These are phyloP conservation scores for Xylaria scruposa DNA, from an alignment of 495 filamentous ascomycete species.

Conservation along the genomic window DNA sequence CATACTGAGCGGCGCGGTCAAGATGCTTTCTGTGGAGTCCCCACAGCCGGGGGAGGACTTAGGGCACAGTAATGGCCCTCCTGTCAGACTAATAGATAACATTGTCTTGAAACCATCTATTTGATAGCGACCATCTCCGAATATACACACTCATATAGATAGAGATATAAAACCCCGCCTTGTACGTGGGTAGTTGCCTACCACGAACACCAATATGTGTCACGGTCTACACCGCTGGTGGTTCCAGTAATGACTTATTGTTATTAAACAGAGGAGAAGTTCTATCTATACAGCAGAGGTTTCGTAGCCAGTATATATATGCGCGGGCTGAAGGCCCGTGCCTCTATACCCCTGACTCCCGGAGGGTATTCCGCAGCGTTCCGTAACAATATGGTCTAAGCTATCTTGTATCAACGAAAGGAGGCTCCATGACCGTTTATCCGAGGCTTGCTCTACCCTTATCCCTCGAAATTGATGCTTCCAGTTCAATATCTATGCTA, in stretches of 20 bases:
- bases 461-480: neutral
- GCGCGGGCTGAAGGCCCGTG: too few species aligned
- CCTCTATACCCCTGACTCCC: too few species aligned
- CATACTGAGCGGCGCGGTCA: slow-evolving; percentile 87
- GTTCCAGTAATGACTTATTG: too few species aligned
- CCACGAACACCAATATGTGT: neutral
- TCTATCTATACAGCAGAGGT: too few species aligned
- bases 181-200: neutral
- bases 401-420: too few species aligned
- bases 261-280: too few species aligned
- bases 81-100: slow-evolving; percentile 92
- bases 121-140: slow-evolving; percentile 14
- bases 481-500: neutral
- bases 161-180: neutral
- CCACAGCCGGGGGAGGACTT: slow-evolving; percentile 72
- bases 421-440: neutral
- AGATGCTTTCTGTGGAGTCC: slow-evolving; percentile 82
- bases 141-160: slow-evolving; percentile 1
- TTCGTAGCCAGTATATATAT: too few species aligned
- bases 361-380: too few species aligned
- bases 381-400: too few species aligned
- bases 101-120: slow-evolving; percentile 68
- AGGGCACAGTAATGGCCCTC: slow-evolving; percentile 69
- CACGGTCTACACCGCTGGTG: too few species aligned
- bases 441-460: neutral